Percentiles rank a stretch among this genome's conserved stretches.
Evolutionary conservation across 169 alveolate species (phyloP).

Genomic region (Plasmodium gonderi): DNA sequence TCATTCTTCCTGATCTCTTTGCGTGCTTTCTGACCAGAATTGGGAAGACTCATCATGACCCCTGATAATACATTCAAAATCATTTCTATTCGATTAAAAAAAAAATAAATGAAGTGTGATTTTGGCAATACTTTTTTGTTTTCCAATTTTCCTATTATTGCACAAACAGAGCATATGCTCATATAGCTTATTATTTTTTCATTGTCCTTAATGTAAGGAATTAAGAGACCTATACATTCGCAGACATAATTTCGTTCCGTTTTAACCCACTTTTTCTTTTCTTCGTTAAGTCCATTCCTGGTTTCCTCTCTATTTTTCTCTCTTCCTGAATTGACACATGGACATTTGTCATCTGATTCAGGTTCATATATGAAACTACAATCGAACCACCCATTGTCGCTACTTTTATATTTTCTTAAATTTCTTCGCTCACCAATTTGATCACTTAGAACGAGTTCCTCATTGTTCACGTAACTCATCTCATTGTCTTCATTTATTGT

Average conservation of each 20-base stretch:
- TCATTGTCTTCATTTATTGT: background rate
- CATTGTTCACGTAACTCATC: background rate
- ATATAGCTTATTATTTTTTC: constrained; percentile 52
- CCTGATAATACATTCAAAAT: constrained; percentile 15
- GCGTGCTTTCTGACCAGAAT: background rate
- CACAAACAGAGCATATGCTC: constrained; percentile 48
- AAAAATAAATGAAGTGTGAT: constrained; percentile 53
- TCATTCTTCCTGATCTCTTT: background rate
- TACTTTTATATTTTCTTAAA: background rate
- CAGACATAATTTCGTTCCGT: constrained; percentile 30
- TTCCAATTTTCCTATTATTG: constrained; percentile 33
- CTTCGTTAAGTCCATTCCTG: background rate
- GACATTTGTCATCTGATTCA: background rate
- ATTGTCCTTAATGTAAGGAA: constrained; percentile 66
- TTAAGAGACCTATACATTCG: constrained; percentile 60
- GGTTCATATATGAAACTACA: background rate
- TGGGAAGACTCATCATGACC: background rate
- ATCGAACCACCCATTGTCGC: background rate
- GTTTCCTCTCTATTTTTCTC: background rate
- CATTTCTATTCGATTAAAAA: constrained; percentile 54
- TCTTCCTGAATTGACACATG: background rate
- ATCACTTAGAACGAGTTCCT: background rate
- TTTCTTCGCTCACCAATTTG: background rate
- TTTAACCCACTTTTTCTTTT: background rate
- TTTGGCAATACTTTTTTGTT: constrained; percentile 1